Evolutionary conservation across 495 filamentous ascomycete species (phyloP), one percentile per base, ranked within the genome.

Genomic region (Penicillium goetzii): DNA sequence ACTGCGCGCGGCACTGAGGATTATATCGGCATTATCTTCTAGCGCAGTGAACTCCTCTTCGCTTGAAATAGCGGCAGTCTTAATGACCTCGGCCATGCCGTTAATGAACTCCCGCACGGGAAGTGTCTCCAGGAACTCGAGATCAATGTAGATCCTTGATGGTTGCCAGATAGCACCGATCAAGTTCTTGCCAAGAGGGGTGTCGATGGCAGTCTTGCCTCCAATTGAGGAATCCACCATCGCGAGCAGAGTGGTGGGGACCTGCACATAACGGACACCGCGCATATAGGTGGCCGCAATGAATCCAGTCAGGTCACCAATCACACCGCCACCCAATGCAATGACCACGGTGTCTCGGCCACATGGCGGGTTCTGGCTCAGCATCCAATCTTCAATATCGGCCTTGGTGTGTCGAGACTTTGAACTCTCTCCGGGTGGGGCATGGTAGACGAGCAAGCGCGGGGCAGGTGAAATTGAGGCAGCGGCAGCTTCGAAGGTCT

Each of bases 191-290:
- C 95, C 95, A 68, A 92, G 84, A n/a, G 95, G 93, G 1, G 91
- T 94, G 69, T 99, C 95, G 74, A 99, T 97, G 56, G 95, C 95
- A 17, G 96, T 98, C 84, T 99, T 99, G 49, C 95, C 95, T 58
- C 95, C 95, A 75, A 99, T 97, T 45, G 92, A 97, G 33, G 93
- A 97, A 78, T 99, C 95, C 21, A 99, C 95, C 95, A 99, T 99
- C 62, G 96, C 86, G 59, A 99, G 85, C 40, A 99, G 82, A 0
- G 93, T 96, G 43, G 95, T 98, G 3, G 95, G 95, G 56, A 98
- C 92, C 79, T 99, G 96, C 36, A 97, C 92, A 77, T 95, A 96
- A 67, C 90, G 90, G 52, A 99, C 90, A 50, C 96, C 96, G 61
- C 95, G 87, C 93, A 98, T 99, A 80, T 97, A 99, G 55, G 95